phyloP scores from a whole-genome alignment of 495 filamentous ascomycete species.

The Cenococcum geophilum region DNA sequence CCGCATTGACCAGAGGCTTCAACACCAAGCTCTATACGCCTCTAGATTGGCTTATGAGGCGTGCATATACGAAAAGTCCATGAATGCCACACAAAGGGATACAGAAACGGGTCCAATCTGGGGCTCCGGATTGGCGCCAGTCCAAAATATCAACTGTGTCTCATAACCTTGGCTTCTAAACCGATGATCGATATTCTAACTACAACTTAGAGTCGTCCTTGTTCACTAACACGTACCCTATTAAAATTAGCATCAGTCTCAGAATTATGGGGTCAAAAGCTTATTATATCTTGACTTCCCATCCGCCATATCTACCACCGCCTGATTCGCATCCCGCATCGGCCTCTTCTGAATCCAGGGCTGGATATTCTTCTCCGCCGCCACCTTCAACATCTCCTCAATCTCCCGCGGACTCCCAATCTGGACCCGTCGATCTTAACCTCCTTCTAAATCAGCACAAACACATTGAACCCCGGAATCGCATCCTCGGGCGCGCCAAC shows the following conservation, averaged over 20 bases:
- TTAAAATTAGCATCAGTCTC: background rate
- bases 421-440: constrained; percentile 65
- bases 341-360: constrained; percentile 66
- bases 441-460: constrained; percentile 63
- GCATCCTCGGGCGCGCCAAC: constrained; percentile 67
- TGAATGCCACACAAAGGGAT: too few species aligned
- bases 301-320: constrained; percentile 60
- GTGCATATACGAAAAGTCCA: too few species aligned
- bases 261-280: background rate
- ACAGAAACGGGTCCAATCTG: too few species aligned
- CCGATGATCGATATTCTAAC: background rate
- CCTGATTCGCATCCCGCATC: constrained; percentile 67
- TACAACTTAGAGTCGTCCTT: constrained; percentile 38
- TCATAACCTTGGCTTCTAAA: too few species aligned
- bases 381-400: constrained; percentile 70
- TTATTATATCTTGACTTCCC: constrained; percentile 64
- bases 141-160: too few species aligned
- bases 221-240: constrained; percentile 60
- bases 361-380: constrained; percentile 65
- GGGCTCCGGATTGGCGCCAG: too few species aligned
- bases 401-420: constrained; percentile 74
- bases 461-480: constrained; percentile 57
- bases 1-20: too few species aligned
- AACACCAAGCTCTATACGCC: too few species aligned
- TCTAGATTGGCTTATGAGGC: too few species aligned